phyloP scores from a whole-genome alignment of 306 rosid species.

The Vigna radiata region DNA sequence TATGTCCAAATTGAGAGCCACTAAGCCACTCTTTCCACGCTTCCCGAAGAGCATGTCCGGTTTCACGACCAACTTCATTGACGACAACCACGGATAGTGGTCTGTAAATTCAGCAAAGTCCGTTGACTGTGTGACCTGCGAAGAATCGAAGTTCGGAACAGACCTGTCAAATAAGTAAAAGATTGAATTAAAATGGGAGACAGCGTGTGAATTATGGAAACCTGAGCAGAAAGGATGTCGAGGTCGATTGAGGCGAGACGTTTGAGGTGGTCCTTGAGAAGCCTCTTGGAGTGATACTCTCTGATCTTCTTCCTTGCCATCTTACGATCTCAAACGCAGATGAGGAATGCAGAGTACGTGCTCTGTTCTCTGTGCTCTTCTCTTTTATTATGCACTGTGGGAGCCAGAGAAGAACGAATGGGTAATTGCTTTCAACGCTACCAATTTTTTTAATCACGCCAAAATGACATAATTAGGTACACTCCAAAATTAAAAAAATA shows the following conservation, averaged over 20 bases:
- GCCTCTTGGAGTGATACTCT: slow-evolving; percentile 82
- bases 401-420: no score
- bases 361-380: no score
- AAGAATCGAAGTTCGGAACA: background rate
- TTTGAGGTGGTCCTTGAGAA: slow-evolving; percentile 76
- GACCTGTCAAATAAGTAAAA: background rate
- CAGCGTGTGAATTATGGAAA: background rate
- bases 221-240: slow-evolving; percentile 77
- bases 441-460: no score
- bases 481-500: no score
- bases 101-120: slow-evolving; percentile 71
- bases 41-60: slow-evolving; percentile 91
- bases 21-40: slow-evolving; percentile 91
- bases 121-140: slow-evolving; percentile 67
- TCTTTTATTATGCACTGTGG: no score
- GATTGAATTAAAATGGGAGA: background rate
- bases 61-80: slow-evolving; percentile 75
- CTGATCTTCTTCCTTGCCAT: slow-evolving; percentile 97
- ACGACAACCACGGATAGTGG: slow-evolving; percentile 73
- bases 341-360: no score
- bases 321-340: background rate
- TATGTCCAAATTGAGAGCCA: slow-evolving; percentile 72
- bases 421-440: no score
- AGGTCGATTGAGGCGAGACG: slow-evolving; percentile 69
- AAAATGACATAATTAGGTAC: no score